Base-by-base conservation (phyloP, 495 filamentous ascomycete species). In the Aspergillus conjunctus region DNA sequence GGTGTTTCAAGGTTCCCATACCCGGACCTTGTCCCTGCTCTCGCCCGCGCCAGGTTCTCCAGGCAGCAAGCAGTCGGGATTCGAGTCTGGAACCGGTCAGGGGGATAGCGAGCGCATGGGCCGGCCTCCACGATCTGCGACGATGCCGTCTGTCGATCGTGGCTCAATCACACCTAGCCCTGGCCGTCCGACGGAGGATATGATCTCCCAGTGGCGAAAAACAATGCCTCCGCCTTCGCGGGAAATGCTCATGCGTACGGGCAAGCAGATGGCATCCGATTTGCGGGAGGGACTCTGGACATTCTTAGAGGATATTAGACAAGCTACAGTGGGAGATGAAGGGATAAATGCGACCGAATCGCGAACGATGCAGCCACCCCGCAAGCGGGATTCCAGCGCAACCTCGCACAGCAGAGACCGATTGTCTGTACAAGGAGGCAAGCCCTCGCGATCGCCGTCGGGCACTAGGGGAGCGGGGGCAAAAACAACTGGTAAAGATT, bases 241-340 rank as follows among this genome's bases (percentile, higher is more conserved):
- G 12, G 88, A 90, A 41, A 77, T 77, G 14, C 69, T 91, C 33
- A 66, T 90, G 59, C 82, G 81, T 53, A 88, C 87, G 1, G 86
- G 88, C 49, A 92, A 92, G 68, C 91, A 96, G 70, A 90, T 98
- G 71, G 93, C 94, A 3, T 89, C 88, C 9, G 94, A 96, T 71
- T 83, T 98, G 66, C 87, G 87, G 62, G 86, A 92, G 43, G 94
- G 94, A 0, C 77, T 98, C n/a, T 94, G 91, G 91, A 97, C 91
- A 14, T 98, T 98, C 71, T 83, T 97, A 61, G 94, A 98, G 68
- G 94, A 98, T 72, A 82, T 98, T 26, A 82, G 92, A 62, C 94
- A 98, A 75, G 94, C 91, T 14, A 96, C 94, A 3, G 91, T 97
- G 12, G 94, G 93, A 41, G 94, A 98, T 32, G 94, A 98, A 73